phyloP scores from a whole-genome alignment of 2,329 filamentous ascomycete genomes.

The Eutypa lata region DNA sequence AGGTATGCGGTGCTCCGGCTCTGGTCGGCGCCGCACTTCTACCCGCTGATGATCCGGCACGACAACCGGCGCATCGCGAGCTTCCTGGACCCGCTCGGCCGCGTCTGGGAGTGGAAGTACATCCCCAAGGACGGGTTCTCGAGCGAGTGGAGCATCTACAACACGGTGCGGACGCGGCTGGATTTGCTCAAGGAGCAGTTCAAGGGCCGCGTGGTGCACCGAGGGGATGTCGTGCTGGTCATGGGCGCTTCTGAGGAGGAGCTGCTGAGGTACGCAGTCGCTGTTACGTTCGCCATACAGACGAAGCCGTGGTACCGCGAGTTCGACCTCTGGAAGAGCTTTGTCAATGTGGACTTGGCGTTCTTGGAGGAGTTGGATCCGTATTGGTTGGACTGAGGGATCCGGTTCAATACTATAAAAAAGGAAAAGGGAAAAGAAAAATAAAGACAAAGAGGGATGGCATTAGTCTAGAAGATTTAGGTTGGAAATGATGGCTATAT shows the following conservation, averaged over 20 bases:
- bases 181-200: slow-evolving; percentile 29
- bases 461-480: too few relatives aligned
- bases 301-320: slow-evolving; percentile 47
- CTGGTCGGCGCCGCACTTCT: slow-evolving; percentile 48
- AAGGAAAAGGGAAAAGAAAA: too few relatives aligned
- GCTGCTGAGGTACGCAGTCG: slow-evolving; percentile 34
- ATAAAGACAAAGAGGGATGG: too few relatives aligned
- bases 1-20: slow-evolving; percentile 42
- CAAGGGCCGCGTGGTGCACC: slow-evolving; percentile 34
- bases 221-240: slow-evolving; percentile 42
- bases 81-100: slow-evolving; percentile 40
- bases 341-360: slow-evolving; percentile 42
- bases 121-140: slow-evolving; percentile 21
- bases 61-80: slow-evolving; percentile 30
- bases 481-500: too few relatives aligned
- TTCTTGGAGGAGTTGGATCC: slow-evolving; percentile 41
- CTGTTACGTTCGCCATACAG: slow-evolving; percentile 42
- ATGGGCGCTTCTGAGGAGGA: slow-evolving; percentile 42
- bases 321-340: slow-evolving; percentile 50
- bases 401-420: too few relatives aligned
- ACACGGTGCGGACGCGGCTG: slow-evolving; percentile 29
- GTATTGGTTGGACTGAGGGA: slow-evolving; percentile 32
- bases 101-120: slow-evolving; percentile 47
- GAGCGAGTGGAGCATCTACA: slow-evolving; percentile 38
- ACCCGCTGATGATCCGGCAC: slow-evolving; percentile 41